Evolutionary conservation across 257 asterid genomes (phyloP).

Genomic region (Rhazya stricta): DNA sequence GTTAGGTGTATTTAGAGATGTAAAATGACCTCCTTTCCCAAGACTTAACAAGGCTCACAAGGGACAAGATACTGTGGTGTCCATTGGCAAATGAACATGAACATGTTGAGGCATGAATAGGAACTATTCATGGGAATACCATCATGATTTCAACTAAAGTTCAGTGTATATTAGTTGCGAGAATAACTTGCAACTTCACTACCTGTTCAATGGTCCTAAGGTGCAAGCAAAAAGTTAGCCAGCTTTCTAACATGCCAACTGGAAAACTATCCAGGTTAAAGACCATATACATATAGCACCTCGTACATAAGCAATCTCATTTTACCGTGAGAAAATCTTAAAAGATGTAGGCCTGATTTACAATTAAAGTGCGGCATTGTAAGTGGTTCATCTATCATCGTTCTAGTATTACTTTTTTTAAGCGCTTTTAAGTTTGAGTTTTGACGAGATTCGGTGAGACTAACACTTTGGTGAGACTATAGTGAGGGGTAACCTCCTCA

Average conservation of each 20-base stretch:
- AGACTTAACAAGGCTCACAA: not conserved
- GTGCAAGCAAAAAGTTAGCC: not conserved
- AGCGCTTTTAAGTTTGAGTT: no score
- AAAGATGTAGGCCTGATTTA: no score
- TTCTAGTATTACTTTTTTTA: no score
- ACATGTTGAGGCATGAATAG: conserved; percentile 20
- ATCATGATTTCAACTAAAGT: conserved; percentile 19
- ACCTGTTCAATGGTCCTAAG: conserved; percentile 8
- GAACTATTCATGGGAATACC: conserved; percentile 12
- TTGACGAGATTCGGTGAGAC: no score
- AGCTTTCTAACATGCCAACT: not conserved
- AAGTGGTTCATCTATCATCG: no score
- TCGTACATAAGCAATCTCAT: no score
- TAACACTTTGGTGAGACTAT: no score
- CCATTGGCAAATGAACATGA: conserved; percentile 11
- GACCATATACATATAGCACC: no score
- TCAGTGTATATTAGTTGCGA: not conserved
- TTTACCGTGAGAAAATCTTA: no score
- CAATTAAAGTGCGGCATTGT: no score
- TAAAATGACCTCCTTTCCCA: not conserved
- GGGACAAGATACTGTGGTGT: conserved; percentile 19
- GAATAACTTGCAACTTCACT: conserved; percentile 5
- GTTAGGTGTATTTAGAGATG: conserved; percentile 1
- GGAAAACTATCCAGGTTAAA: not conserved
- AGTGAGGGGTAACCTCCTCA: no score